Evolutionary conservation across 1,139 yeast genomes (phyloP), one percentile per base, ranked within the genome.

Genomic region (Eremothecium coryli): DNA sequence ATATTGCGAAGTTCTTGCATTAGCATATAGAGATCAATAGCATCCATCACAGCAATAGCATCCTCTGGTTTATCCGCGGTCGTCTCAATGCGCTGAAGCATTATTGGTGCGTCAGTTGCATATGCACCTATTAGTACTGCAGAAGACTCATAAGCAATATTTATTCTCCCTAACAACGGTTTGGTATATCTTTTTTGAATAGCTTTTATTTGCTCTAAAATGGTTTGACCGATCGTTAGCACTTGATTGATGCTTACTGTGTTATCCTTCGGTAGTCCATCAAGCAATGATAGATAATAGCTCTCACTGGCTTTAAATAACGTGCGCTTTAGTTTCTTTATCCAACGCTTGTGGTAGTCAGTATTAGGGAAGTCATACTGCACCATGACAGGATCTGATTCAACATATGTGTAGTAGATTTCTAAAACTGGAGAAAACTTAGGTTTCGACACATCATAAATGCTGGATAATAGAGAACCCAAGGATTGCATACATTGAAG

Each of bases 221-320:
- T 66, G 24, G 57, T 56, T 36, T 77, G 79, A 2, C 80, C 74
- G 11, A 80, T 65, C 32, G 73, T 70, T 30, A 75, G 65, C 5
- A 82, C 66, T 54, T 81, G 82, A 18, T 67, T 50, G 9, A 78
- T 61, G 36, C 64, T 72, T 12, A 81, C 59, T 0, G 78, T 64
- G 38, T 68, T 65, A 49, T 81, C 88, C 39, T 82, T 63, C 0
- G 93, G 93, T 15, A 81, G 60, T n/a, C 61, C 61, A 6, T 68
- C 63, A 21, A 82, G 61, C 14, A 76, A 54, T 7, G 69, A 68
- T 11, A 76, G 75, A 48, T 82, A 82, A 44, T 76, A 68, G 3
- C 56, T 46, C 42, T 77, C 84, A 2, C 85, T 69, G 0, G 73
- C 65, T 13, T 69, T 62, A 14, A 73, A 58, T 7, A 79, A 56